Conservation (phyloP, 768 basidiomycete species). For the Boletus subcaerulescens region DNA sequence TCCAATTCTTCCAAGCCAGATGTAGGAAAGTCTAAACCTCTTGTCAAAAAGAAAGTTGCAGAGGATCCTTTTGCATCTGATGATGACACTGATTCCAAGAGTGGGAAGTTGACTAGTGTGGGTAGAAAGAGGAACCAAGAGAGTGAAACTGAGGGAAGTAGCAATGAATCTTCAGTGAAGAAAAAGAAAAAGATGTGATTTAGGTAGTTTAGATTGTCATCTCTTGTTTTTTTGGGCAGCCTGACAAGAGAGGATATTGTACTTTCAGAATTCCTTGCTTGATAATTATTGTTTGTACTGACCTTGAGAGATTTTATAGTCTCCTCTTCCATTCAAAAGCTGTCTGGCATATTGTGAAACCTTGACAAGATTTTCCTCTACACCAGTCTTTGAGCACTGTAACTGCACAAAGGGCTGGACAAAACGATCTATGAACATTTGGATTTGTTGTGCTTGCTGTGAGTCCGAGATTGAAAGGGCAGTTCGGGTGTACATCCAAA, state of each 20-base stretch:
- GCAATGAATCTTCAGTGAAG: conserved; percentile 35
- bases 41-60: conserved; percentile 43
- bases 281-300: not conserved
- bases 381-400: not conserved
- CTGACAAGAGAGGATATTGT: too few relatives aligned
- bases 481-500: conserved; percentile 52
- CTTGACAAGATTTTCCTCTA: not conserved
- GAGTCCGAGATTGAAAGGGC: conserved; percentile 1
- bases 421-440: conserved; percentile 14
- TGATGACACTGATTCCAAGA: conserved; percentile 25
- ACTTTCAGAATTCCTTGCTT: too few relatives aligned
- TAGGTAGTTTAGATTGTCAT: not conserved
- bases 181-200: conserved; percentile 30
- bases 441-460: not conserved
- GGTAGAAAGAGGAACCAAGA: conserved; percentile 18
- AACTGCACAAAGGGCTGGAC: conserved; percentile 16
- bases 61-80: conserved; percentile 59
- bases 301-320: not conserved
- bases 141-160: conserved; percentile 29
- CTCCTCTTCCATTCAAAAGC: conserved; percentile 8
- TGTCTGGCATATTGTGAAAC: conserved; percentile 5
- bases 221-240: too few relatives aligned
- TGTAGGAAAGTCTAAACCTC: conserved; percentile 37
- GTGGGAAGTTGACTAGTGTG: conserved; percentile 12
- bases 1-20: conserved; percentile 20